phyloP scores from a whole-genome alignment of 2,329 filamentous ascomycete species.

The Curvularia hawaiiensis region DNA sequence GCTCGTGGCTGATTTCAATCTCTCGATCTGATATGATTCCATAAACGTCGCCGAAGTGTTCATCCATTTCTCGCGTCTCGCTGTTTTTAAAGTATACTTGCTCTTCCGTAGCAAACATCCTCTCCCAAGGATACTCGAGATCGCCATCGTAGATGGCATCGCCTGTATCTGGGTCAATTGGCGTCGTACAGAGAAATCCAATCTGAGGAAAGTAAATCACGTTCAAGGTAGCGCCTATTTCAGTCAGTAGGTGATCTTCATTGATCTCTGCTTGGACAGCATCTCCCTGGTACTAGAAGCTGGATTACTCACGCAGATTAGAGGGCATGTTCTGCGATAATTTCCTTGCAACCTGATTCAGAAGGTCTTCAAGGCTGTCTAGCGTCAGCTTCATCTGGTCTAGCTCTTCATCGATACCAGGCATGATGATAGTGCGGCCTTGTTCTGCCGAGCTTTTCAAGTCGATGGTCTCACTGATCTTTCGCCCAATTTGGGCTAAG shows the following conservation, averaged over 20 bases:
- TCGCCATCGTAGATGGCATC: conserved; percentile 67
- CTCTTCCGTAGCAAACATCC: conserved; percentile 73
- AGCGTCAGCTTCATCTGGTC: conserved; percentile 80
- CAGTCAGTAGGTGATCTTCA: background rate
- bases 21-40: conserved; percentile 87
- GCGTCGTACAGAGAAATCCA: conserved; percentile 83
- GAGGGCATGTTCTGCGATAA: conserved; percentile 68
- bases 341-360: conserved; percentile 70
- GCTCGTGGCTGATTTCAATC: conserved; percentile 81
- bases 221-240: conserved; percentile 58
- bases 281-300: background rate
- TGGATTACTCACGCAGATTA: conserved; percentile 49
- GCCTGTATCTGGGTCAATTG: conserved; percentile 63
- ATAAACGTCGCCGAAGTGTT: conserved; percentile 82
- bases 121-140: conserved; percentile 71
- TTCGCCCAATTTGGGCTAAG: conserved; percentile 69
- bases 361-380: conserved; percentile 74
- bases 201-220: conserved; percentile 92
- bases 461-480: conserved; percentile 74
- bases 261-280: background rate
- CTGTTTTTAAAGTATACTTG: conserved; percentile 85
- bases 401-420: conserved; percentile 73
- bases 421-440: conserved; percentile 72
- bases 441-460: conserved; percentile 76
- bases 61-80: conserved; percentile 80